These are phyloP conservation scores for Quercus mongolica DNA, from an alignment of 306 rosid genomes.

Conservation along the genomic window DNA sequence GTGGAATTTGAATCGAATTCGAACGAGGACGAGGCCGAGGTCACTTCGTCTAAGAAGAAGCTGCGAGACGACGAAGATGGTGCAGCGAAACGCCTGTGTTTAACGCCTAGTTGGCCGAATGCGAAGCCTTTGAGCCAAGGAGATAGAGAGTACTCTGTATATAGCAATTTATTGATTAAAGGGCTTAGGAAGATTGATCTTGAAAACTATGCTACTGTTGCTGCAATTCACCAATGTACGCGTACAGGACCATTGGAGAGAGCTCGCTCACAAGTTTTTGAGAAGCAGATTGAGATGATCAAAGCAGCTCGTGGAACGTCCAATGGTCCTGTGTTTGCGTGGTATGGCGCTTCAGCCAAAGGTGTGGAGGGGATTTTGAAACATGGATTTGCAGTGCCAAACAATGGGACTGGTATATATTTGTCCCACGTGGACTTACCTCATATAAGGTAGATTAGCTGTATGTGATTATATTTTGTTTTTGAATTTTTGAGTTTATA, in stretches of 20 bases:
- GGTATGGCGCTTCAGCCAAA: conserved; percentile 44
- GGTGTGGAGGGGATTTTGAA: conserved; percentile 31
- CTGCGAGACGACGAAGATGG: neutral
- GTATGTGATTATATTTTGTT: neutral
- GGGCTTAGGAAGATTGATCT: conserved; percentile 27
- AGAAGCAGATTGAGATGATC: conserved; percentile 32
- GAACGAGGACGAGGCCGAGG: conserved; percentile 35
- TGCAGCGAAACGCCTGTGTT: conserved; percentile 28
- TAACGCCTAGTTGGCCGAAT: conserved; percentile 34
- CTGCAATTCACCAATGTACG: conserved; percentile 41
- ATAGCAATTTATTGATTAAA: conserved; percentile 26
- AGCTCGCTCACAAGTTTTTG: conserved; percentile 35
- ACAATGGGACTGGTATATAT: conserved; percentile 35
- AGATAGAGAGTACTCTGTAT: conserved; percentile 15
- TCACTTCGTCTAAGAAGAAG: conserved; percentile 27
- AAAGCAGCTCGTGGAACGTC: conserved; percentile 39
- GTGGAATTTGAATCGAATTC: neutral
- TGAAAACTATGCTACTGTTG: conserved; percentile 12
- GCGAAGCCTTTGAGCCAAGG: conserved; percentile 27
- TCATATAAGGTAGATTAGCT: conserved; percentile 32
- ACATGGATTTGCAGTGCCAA: conserved; percentile 45
- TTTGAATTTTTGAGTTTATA: too few species aligned
- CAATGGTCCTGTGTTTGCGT: conserved; percentile 44
- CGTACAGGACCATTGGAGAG: conserved; percentile 27
- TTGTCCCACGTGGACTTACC: conserved; percentile 43